A percentile compares a stretch with the other conserved stretches of the same genome.
phyloP scores from a whole-genome alignment of 805 yeast species.

The Gaillardinia entomophila region DNA sequence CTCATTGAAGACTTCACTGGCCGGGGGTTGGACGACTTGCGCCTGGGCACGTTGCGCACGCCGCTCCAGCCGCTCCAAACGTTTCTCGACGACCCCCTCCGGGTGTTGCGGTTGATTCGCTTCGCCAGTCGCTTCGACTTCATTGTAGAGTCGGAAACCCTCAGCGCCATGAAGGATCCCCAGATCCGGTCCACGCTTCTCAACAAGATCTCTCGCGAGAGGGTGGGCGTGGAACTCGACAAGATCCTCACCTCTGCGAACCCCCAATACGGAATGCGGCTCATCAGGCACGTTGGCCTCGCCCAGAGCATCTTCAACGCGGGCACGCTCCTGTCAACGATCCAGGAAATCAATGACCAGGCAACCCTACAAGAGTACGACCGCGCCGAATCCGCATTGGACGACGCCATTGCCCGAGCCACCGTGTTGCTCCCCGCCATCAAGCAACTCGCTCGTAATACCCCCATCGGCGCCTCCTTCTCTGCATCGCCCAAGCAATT shows the following conservation, averaged over 20 bases:
- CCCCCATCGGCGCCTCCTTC: not conserved
- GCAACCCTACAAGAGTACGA: constrained; percentile 10
- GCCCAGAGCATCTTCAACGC: constrained; percentile 52
- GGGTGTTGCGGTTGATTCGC: constrained; percentile 79
- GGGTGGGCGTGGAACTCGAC: constrained; percentile 80
- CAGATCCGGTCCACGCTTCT: constrained; percentile 54
- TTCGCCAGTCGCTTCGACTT: constrained; percentile 81
- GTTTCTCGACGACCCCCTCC: constrained; percentile 87
- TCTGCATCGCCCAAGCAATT: constrained; percentile 11
- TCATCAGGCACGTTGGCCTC: constrained; percentile 52
- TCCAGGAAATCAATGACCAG: constrained; percentile 11
- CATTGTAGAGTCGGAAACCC: constrained; percentile 50
- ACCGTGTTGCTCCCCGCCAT: constrained; percentile 18
- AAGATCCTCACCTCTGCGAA: constrained; percentile 66
- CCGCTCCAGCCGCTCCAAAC: constrained; percentile 85
- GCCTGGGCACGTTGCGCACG: constrained; percentile 69
- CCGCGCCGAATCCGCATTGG: constrained; percentile 7
- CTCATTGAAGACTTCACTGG: constrained; percentile 82
- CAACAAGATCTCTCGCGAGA: constrained; percentile 79
- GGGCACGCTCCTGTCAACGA: constrained; percentile 15
- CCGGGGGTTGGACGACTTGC: constrained; percentile 67
- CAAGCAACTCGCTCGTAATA: not conserved
- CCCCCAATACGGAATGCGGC: constrained; percentile 57
- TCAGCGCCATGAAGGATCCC: constrained; percentile 57
- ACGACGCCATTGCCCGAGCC: constrained; percentile 13